A percentile compares a stretch with the other conserved stretches of the same genome.
Evolutionary conservation across 2,329 filamentous ascomycete genomes (phyloP).

Genomic region (Microsporum audouinii): DNA sequence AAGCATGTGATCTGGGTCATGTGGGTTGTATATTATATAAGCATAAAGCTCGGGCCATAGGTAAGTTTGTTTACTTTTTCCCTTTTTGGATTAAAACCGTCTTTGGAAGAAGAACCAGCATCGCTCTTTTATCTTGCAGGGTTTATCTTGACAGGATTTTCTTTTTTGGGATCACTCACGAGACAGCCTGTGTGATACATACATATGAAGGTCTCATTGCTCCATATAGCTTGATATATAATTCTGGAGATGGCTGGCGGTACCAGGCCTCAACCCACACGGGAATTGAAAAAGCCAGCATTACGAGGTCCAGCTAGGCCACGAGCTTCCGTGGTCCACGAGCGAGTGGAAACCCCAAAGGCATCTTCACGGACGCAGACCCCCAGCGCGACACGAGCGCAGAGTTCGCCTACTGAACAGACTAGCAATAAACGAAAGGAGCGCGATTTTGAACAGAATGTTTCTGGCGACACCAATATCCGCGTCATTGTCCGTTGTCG

Average conservation of each 20-base stretch:
- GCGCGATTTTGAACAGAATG: constrained; percentile 62
- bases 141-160: background rate
- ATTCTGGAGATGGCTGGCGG: constrained; percentile 10
- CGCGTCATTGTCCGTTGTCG: constrained; percentile 93
- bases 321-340: constrained; percentile 42
- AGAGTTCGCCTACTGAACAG: constrained; percentile 35
- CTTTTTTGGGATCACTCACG: background rate
- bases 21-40: background rate
- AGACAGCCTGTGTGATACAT: background rate
- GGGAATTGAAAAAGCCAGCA: constrained; percentile 40
- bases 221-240: background rate
- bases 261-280: constrained; percentile 14
- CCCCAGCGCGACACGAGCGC: constrained; percentile 26
- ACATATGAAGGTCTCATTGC: background rate
- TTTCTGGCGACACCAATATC: constrained; percentile 59
- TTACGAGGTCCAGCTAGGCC: constrained; percentile 42
- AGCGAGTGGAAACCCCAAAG: constrained; percentile 56
- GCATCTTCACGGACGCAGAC: constrained; percentile 53
- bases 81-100: constrained; percentile 8
- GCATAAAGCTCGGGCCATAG: background rate
- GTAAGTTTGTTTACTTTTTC: constrained; percentile 14
- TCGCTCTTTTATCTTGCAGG: background rate
- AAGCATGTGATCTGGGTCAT: constrained; percentile 2
- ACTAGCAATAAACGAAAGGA: constrained; percentile 71
- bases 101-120: background rate